phyloP scores from a whole-genome alignment of 1,139 yeast species.

The Kodamaea ohmeri region DNA sequence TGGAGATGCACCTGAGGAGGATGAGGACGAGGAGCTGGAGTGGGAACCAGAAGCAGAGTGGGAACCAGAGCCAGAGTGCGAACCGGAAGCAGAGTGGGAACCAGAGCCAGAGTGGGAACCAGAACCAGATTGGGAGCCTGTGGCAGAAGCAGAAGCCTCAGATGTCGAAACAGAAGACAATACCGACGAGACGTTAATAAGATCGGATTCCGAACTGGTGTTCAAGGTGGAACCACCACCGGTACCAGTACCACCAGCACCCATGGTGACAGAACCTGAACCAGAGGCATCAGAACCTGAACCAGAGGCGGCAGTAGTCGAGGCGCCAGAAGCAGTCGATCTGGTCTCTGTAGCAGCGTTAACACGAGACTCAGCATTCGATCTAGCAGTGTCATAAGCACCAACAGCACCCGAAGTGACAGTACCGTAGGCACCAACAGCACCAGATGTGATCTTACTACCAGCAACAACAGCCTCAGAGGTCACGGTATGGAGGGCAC shows the following conservation, averaged over 20 bases:
- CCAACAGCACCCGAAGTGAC: constrained; percentile 15
- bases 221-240: not conserved
- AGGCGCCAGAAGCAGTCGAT: constrained; percentile 1
- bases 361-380: constrained; percentile 10
- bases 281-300: constrained; percentile 3
- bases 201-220: not conserved
- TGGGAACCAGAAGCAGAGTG: constrained; percentile 9
- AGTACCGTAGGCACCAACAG: constrained; percentile 14
- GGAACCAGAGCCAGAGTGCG: constrained; percentile 7
- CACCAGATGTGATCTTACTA: constrained; percentile 15
- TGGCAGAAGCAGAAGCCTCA: constrained; percentile 10
- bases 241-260: constrained; percentile 16
- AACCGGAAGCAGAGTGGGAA: constrained; percentile 15
- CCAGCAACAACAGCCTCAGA: constrained; percentile 13
- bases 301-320: too few species aligned
- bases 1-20: constrained; percentile 16
- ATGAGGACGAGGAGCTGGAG: constrained; percentile 13
- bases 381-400: constrained; percentile 10
- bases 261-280: constrained; percentile 9
- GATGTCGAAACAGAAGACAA: constrained; percentile 6
- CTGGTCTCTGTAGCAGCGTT: constrained; percentile 2
- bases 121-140: too few species aligned
- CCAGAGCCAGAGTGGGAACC: constrained; percentile 16
- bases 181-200: constrained; percentile 1
- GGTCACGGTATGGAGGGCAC: constrained; percentile 12